Percentiles rank a stretch among this genome's conserved stretches.
These are phyloP conservation scores for Lactifluus piperatus DNA, from an alignment of 768 basidiomycete species.

Conservation along the genomic window DNA sequence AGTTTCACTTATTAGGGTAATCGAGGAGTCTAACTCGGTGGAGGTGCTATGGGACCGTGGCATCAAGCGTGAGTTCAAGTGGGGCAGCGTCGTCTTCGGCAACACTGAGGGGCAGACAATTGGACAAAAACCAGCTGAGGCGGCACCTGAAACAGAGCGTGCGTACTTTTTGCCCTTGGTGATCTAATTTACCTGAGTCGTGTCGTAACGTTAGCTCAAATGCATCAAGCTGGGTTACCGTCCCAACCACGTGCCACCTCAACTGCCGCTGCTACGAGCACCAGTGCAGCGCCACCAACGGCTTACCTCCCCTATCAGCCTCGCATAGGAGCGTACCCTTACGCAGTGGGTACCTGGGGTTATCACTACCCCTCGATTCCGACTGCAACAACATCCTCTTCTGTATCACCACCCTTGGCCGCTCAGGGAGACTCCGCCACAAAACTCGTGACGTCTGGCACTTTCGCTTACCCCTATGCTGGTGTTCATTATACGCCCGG, in stretches of 20 bases:
- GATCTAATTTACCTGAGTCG: not conserved
- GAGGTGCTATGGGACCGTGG: conserved; percentile 78
- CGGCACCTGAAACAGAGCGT: conserved; percentile 39
- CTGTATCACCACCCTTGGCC: not conserved
- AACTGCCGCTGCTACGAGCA: not conserved
- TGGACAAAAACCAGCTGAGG: conserved; percentile 61
- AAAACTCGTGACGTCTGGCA: not conserved
- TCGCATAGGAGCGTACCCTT: not conserved
- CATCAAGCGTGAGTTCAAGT: conserved; percentile 69
- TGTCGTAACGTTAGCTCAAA: not conserved
- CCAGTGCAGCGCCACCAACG: not conserved
- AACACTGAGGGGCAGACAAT: conserved; percentile 55
- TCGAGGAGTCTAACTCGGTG: conserved; percentile 60
- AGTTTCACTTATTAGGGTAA: conserved; percentile 64
- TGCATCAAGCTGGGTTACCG: not conserved
- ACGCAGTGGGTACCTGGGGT: conserved; percentile 1
- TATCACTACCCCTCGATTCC: conserved; percentile 8
- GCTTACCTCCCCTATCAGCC: conserved; percentile 2
- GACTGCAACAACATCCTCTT: not conserved
- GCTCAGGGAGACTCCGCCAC: conserved; percentile 2
- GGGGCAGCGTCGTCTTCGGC: conserved; percentile 75
- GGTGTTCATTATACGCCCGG: not conserved
- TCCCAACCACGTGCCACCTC: not conserved
- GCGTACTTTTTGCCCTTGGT: conserved; percentile 24
- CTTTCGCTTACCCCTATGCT: conserved; percentile 8